These are phyloP conservation scores for Mucuna pruriens DNA, from an alignment of 306 rosid species.

Conservation along the genomic window DNA sequence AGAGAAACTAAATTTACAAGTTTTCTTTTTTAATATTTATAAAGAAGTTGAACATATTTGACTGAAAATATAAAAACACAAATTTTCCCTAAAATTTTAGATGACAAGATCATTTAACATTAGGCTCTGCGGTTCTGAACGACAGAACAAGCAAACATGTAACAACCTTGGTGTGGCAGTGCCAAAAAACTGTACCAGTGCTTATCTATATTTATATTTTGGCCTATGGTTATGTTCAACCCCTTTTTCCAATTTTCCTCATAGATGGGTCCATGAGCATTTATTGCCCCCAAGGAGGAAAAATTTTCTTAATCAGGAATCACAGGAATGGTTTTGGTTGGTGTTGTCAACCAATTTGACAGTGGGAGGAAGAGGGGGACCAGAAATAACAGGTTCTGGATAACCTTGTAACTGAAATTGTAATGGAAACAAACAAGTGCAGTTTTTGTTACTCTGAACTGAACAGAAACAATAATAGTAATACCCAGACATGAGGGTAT, in stretches of 20 bases:
- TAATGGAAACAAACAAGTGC: not conserved
- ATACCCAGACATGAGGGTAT: not conserved
- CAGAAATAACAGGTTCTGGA: not conserved
- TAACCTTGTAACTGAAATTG: conserved; percentile 1
- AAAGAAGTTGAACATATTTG: no score
- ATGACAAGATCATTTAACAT: not conserved
- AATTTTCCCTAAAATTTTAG: no score
- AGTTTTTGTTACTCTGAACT: not conserved
- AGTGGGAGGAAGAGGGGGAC: conserved; percentile 17
- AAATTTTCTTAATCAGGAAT: not conserved
- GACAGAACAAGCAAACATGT: not conserved
- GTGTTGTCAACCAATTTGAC: not conserved
- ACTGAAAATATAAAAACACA: no score
- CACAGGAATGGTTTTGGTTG: conserved; percentile 32
- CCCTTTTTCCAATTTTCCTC: not conserved
- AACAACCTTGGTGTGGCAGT: not conserved
- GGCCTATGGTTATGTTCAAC: not conserved
- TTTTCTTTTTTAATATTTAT: no score
- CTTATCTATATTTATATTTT: not conserved
- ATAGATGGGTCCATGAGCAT: conserved; percentile 40
- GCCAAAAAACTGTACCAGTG: not conserved
- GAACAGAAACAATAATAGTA: not conserved
- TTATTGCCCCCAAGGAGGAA: conserved; percentile 33
- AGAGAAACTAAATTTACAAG: no score
- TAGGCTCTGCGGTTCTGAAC: not conserved